These are phyloP conservation scores for Nyssa sinensis DNA, from an alignment of 148 eudicot species.

Conservation along the genomic window DNA sequence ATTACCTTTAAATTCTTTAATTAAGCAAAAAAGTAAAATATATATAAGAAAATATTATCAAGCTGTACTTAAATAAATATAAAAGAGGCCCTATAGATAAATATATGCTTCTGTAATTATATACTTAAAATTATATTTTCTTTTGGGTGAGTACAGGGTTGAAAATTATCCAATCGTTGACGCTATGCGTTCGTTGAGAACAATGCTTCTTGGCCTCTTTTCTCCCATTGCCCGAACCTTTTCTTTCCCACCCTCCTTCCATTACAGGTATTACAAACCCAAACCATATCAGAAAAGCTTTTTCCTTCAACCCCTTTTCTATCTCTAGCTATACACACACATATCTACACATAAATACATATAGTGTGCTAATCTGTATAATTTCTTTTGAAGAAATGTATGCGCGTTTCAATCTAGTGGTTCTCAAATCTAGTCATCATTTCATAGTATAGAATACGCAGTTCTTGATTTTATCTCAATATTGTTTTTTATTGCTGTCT, in stretches of 20 bases:
- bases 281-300: background rate
- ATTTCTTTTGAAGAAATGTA: background rate
- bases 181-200: no score
- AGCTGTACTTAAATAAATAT: no score
- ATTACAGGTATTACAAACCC: constrained; percentile 12
- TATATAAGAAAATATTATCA: no score
- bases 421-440: background rate
- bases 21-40: no score
- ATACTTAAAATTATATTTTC: no score
- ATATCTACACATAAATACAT: no score
- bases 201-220: constrained; percentile 7
- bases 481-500: background rate
- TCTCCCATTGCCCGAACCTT: constrained; percentile 10
- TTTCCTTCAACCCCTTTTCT: background rate
- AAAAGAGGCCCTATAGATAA: no score
- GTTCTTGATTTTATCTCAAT: background rate
- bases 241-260: constrained; percentile 9
- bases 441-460: background rate
- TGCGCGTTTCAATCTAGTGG: no score
- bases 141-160: no score
- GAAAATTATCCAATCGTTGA: no score
- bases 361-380: background rate
- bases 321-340: background rate
- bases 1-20: no score
- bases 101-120: no score